Percentiles rank a stretch among this genome's conserved stretches.
phyloP scores from a whole-genome alignment of 331 rosid genomes.

The Rhamnella rubrinervis region DNA sequence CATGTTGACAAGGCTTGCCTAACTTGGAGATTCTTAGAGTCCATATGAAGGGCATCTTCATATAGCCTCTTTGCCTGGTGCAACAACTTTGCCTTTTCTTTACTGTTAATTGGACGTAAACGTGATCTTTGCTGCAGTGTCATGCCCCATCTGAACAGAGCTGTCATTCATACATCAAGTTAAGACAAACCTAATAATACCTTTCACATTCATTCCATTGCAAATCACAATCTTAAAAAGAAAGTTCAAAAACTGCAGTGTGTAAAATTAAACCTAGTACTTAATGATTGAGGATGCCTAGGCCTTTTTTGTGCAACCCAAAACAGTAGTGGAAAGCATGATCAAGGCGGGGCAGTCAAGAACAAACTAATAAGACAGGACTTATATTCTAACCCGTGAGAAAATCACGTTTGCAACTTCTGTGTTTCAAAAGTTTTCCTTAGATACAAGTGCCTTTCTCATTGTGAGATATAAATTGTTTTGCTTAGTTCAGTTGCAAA shows the following conservation, averaged over 20 bases:
- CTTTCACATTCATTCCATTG: neutral
- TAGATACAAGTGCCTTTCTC: neutral
- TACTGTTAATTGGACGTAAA: slow-evolving; percentile 71
- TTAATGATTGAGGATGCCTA: neutral
- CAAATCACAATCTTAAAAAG: neutral
- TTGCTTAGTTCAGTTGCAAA: neutral
- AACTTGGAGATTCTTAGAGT: slow-evolving; percentile 62
- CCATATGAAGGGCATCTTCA: slow-evolving; percentile 78
- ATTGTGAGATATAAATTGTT: neutral
- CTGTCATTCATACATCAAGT: slow-evolving; percentile 36
- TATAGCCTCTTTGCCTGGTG: slow-evolving; percentile 81
- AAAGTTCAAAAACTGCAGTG: neutral
- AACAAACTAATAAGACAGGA: neutral
- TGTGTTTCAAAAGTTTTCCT: neutral
- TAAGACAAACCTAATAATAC: slow-evolving; percentile 11
- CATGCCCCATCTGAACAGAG: slow-evolving; percentile 85
- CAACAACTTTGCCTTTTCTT: slow-evolving; percentile 79
- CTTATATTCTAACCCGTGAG: neutral
- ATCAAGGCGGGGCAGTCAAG: neutral
- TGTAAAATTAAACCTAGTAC: neutral
- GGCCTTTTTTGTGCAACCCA: neutral
- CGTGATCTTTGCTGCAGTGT: slow-evolving; percentile 88
- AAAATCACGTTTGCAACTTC: neutral
- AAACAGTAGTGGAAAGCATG: neutral
- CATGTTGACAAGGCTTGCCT: slow-evolving; percentile 77